Evolutionary conservation across 345 rosid genomes (phyloP).

Genomic region (Erysimum cheiranthoides): DNA sequence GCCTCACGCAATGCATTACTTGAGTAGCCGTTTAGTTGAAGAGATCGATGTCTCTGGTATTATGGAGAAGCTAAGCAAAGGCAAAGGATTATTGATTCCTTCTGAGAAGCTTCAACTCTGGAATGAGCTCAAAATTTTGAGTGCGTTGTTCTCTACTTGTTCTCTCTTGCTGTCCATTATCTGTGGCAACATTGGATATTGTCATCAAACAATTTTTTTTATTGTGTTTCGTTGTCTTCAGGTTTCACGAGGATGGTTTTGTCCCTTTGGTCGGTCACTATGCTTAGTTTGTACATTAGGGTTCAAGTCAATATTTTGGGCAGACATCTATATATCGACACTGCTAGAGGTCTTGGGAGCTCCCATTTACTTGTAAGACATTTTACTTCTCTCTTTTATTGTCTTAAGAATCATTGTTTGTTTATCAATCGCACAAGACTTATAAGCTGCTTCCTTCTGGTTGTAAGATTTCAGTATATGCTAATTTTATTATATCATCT

Average conservation of each 20-base stretch:
- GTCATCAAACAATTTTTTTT: not conserved
- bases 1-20: slow-evolving; percentile 78
- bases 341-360: slow-evolving; percentile 75
- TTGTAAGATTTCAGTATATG: slow-evolving; percentile 8
- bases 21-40: slow-evolving; percentile 66
- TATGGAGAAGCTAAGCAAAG: slow-evolving; percentile 76
- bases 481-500: too few relatives aligned
- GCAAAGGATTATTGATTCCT: slow-evolving; percentile 70
- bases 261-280: slow-evolving; percentile 84
- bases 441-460: slow-evolving; percentile 3
- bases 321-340: slow-evolving; percentile 91
- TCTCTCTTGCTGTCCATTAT: slow-evolving; percentile 6
- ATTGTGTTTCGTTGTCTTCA: slow-evolving; percentile 43
- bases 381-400: slow-evolving; percentile 13
- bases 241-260: slow-evolving; percentile 90
- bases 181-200: slow-evolving; percentile 25
- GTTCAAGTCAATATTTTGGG: slow-evolving; percentile 97
- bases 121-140: slow-evolving; percentile 81
- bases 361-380: slow-evolving; percentile 71
- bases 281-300: slow-evolving; percentile 85
- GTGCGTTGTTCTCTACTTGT: slow-evolving; percentile 50
- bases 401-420: not conserved
- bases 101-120: slow-evolving; percentile 89
- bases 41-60: slow-evolving; percentile 73
- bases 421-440: not conserved